Evolutionary conservation across 2,329 filamentous ascomycete species (phyloP).

Genomic region (Venturia nashicola): DNA sequence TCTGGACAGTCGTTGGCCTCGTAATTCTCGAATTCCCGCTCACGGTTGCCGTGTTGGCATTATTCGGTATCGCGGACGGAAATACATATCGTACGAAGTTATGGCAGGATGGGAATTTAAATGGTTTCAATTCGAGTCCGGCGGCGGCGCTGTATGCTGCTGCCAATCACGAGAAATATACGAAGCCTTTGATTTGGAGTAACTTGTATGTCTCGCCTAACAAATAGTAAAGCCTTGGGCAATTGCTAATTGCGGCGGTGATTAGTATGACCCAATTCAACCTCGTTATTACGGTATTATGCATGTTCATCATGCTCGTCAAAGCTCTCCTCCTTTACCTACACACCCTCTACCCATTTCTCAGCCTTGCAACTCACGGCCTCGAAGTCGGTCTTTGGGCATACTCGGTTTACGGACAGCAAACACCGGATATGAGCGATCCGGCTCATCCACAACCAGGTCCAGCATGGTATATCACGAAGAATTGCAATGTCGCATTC

Average conservation of each 20-base stretch:
- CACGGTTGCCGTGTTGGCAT: conserved; percentile 52
- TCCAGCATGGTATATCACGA: conserved; percentile 63
- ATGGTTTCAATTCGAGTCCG: conserved; percentile 65
- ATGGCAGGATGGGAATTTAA: conserved; percentile 59
- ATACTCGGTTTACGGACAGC: conserved; percentile 57
- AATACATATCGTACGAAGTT: conserved; percentile 59
- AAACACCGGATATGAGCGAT: conserved; percentile 61
- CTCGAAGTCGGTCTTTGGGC: conserved; percentile 50
- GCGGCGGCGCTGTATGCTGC: conserved; percentile 58
- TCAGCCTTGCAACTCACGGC: conserved; percentile 47
- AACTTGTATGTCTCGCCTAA: conserved; percentile 43
- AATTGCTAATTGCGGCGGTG: conserved; percentile 2
- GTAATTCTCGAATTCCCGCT: conserved; percentile 55
- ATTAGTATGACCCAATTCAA: conserved; percentile 64
- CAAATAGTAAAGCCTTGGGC: neutral
- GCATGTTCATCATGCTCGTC: conserved; percentile 61
- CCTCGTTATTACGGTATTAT: conserved; percentile 62
- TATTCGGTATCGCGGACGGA: conserved; percentile 63
- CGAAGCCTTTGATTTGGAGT: conserved; percentile 61
- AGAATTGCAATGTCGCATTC: conserved; percentile 52
- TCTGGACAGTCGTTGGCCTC: conserved; percentile 28
- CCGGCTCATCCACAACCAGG: conserved; percentile 46
- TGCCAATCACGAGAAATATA: conserved; percentile 54
- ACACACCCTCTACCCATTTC: conserved; percentile 55
- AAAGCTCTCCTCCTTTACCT: conserved; percentile 60